Evolutionary conservation across 2,329 filamentous ascomycete species (phyloP), one percentile per base, ranked within the genome.

Genomic region (Scytalidium sp.): DNA sequence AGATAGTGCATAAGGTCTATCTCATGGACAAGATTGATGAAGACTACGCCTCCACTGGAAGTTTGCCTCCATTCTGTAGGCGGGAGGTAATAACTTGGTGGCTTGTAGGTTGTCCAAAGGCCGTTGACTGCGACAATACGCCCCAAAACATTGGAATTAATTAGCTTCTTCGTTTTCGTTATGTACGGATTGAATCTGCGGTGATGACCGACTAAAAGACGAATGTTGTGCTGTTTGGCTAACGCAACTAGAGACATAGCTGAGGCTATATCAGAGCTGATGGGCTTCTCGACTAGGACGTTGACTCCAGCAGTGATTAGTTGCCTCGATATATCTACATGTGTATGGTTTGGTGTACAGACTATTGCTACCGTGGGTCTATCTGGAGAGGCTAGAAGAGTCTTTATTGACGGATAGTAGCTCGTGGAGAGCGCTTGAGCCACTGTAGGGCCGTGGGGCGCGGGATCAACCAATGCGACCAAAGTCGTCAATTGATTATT

Each of bases 11-110:
- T 65, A 0, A 82, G 64, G 52, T 84, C 81, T 36, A 84, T 66
- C 45, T 84, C 81, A 56, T 84, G 80, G n/a, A 83, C 73, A 41
- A 84, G 64, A 57, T 84, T 84, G 52, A 83, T 83, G 2, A 76
- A 65, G 7, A 83, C 64, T 0, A 76, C 73, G 1, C 79, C 80
- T 1, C 73, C 75, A 2, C 67, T 60, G 4, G 55, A 49, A 3
- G 63, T 57, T 6, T 70, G 67, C 13, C 76, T 70, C 79, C 80
- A 83, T 36, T 72, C 70, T 0, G 67, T 65, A 0, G 72, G n/a
- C 0, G 70, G 54, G 2, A 71, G 66, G 53, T 79, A 84, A 63
- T 84, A 84, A 0, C 64, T 50, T 0, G 58, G 43, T 0, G 79
- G 76, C 52, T 84, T 84, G 51, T 66, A 71, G 0, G 74, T 60